phyloP scores from a whole-genome alignment of 805 yeast genomes.

The Wickerhamiella australiensis region DNA sequence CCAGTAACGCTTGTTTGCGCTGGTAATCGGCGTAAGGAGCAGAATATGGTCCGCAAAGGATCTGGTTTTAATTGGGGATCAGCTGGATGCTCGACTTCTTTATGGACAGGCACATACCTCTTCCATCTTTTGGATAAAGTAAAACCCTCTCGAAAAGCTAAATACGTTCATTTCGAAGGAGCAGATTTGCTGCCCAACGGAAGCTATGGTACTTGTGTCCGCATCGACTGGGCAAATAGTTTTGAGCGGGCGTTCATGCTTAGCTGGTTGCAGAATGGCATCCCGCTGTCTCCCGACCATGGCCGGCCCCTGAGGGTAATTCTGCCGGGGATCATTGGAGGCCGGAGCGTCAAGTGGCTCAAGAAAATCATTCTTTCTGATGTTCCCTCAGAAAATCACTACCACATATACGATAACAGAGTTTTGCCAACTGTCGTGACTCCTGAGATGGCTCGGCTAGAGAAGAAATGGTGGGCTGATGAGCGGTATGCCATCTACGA shows the following conservation, averaged over 20 bases:
- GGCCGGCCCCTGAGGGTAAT: slow-evolving; percentile 30
- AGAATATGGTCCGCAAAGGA: slow-evolving; percentile 29
- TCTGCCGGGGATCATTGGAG: slow-evolving; percentile 33
- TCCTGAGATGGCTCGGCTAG: slow-evolving; percentile 27
- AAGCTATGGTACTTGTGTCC: slow-evolving; percentile 28
- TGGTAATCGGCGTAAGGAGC: slow-evolving; percentile 31
- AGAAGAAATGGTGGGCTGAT: slow-evolving; percentile 31
- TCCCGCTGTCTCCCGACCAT: slow-evolving; percentile 29
- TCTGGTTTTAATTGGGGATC: slow-evolving; percentile 32
- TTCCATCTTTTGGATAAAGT: slow-evolving; percentile 26
- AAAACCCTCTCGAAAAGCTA: slow-evolving; percentile 24
- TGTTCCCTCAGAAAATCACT: slow-evolving; percentile 29
- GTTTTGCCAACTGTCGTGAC: slow-evolving; percentile 31
- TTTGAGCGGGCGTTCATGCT: slow-evolving; percentile 29
- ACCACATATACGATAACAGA: slow-evolving; percentile 30
- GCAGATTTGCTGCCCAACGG: slow-evolving; percentile 22
- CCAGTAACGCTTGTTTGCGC: slow-evolving; percentile 31
- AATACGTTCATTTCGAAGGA: slow-evolving; percentile 31
- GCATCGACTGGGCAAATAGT: slow-evolving; percentile 28
- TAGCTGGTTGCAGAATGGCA: slow-evolving; percentile 31
- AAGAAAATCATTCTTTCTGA: slow-evolving; percentile 26
- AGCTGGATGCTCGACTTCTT: slow-evolving; percentile 28
- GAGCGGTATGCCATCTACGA: slow-evolving; percentile 31
- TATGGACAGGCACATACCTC: slow-evolving; percentile 30
- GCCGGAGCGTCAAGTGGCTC: slow-evolving; percentile 33